A percentile compares a stretch with the other conserved stretches of the same genome.
Conservation (phyloP, 805 yeast genomes). For the Ogataea zsoltii region DNA sequence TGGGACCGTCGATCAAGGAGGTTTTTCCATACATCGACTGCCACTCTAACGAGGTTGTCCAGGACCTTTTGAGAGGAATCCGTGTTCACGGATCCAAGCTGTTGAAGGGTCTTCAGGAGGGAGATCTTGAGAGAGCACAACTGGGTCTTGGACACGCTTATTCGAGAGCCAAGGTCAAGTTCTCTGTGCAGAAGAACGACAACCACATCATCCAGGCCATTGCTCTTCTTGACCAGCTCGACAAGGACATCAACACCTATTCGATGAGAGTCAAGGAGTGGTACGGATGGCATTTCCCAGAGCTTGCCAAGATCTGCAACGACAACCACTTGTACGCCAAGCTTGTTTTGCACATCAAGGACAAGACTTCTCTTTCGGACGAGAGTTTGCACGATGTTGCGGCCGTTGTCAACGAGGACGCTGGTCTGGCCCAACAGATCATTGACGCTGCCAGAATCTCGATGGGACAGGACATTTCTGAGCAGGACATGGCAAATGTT, state of each 20-base stretch:
- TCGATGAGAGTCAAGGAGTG: constrained; percentile 97
- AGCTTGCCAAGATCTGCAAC: constrained; percentile 85
- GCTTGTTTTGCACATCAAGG: constrained; percentile 78
- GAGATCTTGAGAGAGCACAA: constrained; percentile 97
- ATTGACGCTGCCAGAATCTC: constrained; percentile 95
- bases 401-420: constrained; percentile 86
- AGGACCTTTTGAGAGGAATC: constrained; percentile 93
- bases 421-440: constrained; percentile 86
- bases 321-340: constrained; percentile 87
- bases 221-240: constrained; percentile 95
- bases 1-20: constrained; percentile 97
- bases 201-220: constrained; percentile 99
- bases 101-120: constrained; percentile 87
- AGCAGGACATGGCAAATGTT: constrained; percentile 90
- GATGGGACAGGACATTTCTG: constrained; percentile 98
- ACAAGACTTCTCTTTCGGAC: constrained; percentile 79
- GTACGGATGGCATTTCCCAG: constrained; percentile 99
- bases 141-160: constrained; percentile 98
- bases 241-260: constrained; percentile 96
- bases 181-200: constrained; percentile 97
- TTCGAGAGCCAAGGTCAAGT: constrained; percentile 98
- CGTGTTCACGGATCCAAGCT: constrained; percentile 88
- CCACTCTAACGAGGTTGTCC: constrained; percentile 86
- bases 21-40: constrained; percentile 86
- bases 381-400: constrained; percentile 89